Conservation (phyloP, 2,329 filamentous ascomycete genomes). For the Pestalotiopsis fici region DNA sequence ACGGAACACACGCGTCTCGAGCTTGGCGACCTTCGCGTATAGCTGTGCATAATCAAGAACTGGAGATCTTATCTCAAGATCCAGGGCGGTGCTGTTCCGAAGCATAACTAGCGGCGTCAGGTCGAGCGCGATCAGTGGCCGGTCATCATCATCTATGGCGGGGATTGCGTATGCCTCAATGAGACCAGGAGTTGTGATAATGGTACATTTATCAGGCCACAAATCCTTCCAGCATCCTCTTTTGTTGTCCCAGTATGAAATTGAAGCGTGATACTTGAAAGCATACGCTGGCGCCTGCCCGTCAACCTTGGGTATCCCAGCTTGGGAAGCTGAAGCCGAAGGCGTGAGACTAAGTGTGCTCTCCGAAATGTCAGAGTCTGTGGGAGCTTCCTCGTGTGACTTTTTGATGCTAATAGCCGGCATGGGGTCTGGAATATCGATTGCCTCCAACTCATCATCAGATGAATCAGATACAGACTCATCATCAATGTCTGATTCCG, state of each 20-base stretch:
- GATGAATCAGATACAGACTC: constrained; percentile 47
- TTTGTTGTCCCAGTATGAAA: constrained; percentile 65
- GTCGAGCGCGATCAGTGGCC: constrained; percentile 69
- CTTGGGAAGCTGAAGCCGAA: constrained; percentile 81
- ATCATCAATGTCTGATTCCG: constrained; percentile 48
- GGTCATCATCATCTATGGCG: constrained; percentile 34
- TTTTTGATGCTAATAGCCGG: constrained; percentile 58
- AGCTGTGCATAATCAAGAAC: constrained; percentile 59
- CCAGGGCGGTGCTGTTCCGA: constrained; percentile 85
- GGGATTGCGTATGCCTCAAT: constrained; percentile 57
- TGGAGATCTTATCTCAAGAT: constrained; percentile 90
- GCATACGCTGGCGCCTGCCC: constrained; percentile 41
- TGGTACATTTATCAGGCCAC: constrained; percentile 49
- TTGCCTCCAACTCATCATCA: constrained; percentile 60
- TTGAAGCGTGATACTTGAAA: constrained; percentile 51
- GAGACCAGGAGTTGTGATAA: constrained; percentile 58
- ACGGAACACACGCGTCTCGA: constrained; percentile 77
- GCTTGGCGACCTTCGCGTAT: constrained; percentile 67
- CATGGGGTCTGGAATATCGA: constrained; percentile 60
- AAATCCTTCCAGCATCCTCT: constrained; percentile 63
- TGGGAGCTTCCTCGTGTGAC: constrained; percentile 26
- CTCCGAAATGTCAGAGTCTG: constrained; percentile 45
- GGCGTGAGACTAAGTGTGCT: constrained; percentile 65
- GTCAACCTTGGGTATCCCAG: constrained; percentile 52
- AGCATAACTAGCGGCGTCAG: constrained; percentile 90